phyloP scores from a whole-genome alignment of 2,329 filamentous ascomycete species.

The Zalaria obscura region DNA sequence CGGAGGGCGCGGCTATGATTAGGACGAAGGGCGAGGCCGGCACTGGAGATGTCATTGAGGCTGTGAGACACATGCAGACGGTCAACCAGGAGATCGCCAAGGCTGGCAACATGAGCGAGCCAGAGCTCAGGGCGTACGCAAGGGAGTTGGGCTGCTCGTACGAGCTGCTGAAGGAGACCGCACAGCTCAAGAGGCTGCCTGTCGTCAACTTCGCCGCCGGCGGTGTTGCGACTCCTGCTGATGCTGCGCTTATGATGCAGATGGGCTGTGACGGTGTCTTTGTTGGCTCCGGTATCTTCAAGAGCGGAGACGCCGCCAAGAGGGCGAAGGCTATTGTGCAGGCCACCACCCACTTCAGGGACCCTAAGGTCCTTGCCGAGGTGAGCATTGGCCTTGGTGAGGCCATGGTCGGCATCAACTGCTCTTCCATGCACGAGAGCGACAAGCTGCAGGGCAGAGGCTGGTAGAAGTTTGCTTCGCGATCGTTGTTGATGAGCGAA shows the following conservation, averaged over 20 bases:
- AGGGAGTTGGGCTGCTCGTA: conserved; percentile 70
- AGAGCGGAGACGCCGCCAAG: conserved; percentile 80
- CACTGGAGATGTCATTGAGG: conserved; percentile 93
- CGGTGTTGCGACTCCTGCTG: conserved; percentile 97
- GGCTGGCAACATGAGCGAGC: conserved; percentile 51
- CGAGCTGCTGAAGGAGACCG: conserved; percentile 70
- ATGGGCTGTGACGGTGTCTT: conserved; percentile 96
- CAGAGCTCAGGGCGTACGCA: conserved; percentile 64
- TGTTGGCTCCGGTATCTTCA: conserved; percentile 94
- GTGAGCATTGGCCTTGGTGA: conserved; percentile 83
- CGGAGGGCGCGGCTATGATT: conserved; percentile 96
- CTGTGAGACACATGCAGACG: conserved; percentile 88
- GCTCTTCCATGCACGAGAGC: conserved; percentile 57
- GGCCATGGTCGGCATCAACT: conserved; percentile 95
- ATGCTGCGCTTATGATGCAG: conserved; percentile 98
- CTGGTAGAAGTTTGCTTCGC: conserved; percentile 45
- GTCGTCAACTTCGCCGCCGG: conserved; percentile 97
- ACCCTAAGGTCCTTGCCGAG: conserved; percentile 73
- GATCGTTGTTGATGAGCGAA: not conserved
- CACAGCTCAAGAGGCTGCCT: conserved; percentile 72
- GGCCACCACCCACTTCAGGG: conserved; percentile 80
- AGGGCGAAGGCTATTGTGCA: conserved; percentile 88
- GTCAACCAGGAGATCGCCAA: conserved; percentile 70
- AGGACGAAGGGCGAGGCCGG: conserved; percentile 96
- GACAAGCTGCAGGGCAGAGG: conserved; percentile 78